These are phyloP conservation scores for Fraxinus dipetala DNA, from an alignment of 305 asterid species.

Conservation along the genomic window DNA sequence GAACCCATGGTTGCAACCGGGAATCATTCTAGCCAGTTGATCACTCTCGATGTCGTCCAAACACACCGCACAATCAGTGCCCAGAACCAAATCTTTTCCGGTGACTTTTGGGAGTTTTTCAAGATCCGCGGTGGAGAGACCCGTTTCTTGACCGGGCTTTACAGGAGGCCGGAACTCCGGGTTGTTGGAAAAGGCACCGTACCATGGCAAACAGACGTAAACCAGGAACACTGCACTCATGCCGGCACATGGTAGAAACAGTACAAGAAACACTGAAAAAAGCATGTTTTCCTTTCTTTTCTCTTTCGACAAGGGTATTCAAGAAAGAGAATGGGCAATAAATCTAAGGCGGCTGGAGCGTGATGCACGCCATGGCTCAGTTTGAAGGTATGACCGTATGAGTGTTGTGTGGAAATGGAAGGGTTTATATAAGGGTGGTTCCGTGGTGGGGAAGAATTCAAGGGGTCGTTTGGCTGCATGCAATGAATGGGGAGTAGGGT, in stretches of 20 bases:
- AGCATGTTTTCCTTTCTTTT: slow-evolving; percentile 36
- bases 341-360: background rate
- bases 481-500: background rate
- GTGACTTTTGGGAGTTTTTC: slow-evolving; percentile 56
- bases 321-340: background rate
- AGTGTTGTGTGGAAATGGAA: background rate
- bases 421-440: background rate
- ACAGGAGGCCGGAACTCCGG: slow-evolving; percentile 14
- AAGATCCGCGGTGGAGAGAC: slow-evolving; percentile 59
- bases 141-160: slow-evolving; percentile 35
- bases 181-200: slow-evolving; percentile 35
- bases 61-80: slow-evolving; percentile 66
- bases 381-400: background rate
- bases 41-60: slow-evolving; percentile 57
- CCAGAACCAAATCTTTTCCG: slow-evolving; percentile 60
- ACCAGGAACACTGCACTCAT: slow-evolving; percentile 77
- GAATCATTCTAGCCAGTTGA: slow-evolving; percentile 58
- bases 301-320: background rate
- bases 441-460: background rate
- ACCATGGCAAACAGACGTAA: slow-evolving; percentile 68
- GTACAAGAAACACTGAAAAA: slow-evolving; percentile 65
- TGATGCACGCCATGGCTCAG: slow-evolving; percentile 21
- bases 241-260: slow-evolving; percentile 80
- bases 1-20: slow-evolving; percentile 79
- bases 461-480: background rate